Evolutionary conservation across 331 rosid genomes (phyloP).

Genomic region (Dryas integrifolia): DNA sequence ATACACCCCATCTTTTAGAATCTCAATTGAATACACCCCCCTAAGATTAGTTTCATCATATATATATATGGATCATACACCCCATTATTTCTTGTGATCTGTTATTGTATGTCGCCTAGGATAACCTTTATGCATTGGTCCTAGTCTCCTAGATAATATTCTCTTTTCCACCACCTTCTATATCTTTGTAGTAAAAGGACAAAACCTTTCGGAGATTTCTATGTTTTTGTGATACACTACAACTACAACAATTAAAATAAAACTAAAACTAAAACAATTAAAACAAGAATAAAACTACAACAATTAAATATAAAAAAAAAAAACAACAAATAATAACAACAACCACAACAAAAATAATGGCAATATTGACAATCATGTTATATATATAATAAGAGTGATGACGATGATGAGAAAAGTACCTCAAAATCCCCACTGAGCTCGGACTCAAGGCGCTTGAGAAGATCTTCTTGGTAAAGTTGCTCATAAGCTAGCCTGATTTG

Average conservation of each 20-base stretch:
- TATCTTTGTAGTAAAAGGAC: slow-evolving; percentile 2
- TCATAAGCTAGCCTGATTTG: slow-evolving; percentile 65
- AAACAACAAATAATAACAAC: background rate
- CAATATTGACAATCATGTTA: too few species aligned
- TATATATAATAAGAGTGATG: background rate
- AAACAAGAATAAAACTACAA: background rate
- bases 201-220: slow-evolving; percentile 9
- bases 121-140: background rate
- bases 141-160: background rate
- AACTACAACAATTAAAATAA: background rate
- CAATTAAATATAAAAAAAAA: background rate
- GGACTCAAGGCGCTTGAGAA: slow-evolving; percentile 68
- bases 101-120: too few species aligned
- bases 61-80: too few species aligned
- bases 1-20: too few species aligned
- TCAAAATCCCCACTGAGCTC: slow-evolving; percentile 74
- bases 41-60: too few species aligned
- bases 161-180: background rate
- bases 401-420: slow-evolving; percentile 22
- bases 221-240: background rate
- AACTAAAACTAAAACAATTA: background rate
- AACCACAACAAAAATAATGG: background rate
- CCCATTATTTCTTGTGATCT: too few species aligned
- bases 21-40: too few species aligned
- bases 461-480: slow-evolving; percentile 50